Evolutionary conservation across 1,284 basidiomycete species (phyloP), one percentile per base, ranked within the genome.

Genomic region (Rhodotorula mucilaginosa): DNA sequence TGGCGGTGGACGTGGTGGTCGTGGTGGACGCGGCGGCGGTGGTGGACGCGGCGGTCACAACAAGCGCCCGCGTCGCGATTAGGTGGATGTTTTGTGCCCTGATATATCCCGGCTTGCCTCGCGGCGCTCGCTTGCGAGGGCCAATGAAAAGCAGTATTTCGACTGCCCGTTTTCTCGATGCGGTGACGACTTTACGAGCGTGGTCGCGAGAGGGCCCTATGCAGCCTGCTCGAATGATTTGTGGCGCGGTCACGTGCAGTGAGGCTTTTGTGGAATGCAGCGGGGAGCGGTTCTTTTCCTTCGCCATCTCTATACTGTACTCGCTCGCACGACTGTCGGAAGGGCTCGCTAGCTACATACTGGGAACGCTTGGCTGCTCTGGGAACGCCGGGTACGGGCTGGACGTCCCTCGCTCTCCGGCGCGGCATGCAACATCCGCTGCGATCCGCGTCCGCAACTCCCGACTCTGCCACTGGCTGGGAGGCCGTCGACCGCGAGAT

Each of bases 1-100:
- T 15, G 80, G 81, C 59, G 76, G 79, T 12, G 70, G 79, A 18
- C 64, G 75, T 1, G 72, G 76, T 7, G 76, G 69, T 29, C 26
- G 63, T 7, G 63, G 61, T 5, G 61, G 61, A 23, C 66, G 81
- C 16, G 81, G 81, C 61, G 76, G 79, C 62, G 67, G 80, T 15
- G 77, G 79, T 13, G 68, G 79, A 21, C 61, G 74, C 3, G 71
- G 76, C 12, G 75, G 65, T 29, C 39, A 26, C 23, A 59, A 65
- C 62, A 76, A 73, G 68, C 69, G 72, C 56, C 70, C 65, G 54
- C 73, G 74, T 19, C 58, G 67, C 62, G 74, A 75, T 34, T 73
- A 63, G 49, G 59, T 15, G 12, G n/a, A 21, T 10, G 26, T 44
- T 59, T n/a, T 21, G 29, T 15, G 5, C n/a, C 58, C 23, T n/a